Percentiles rank a stretch among this genome's conserved stretches.
Evolutionary conservation across 495 filamentous ascomycete genomes (phyloP).

Genomic region (Penicillium desertorum): DNA sequence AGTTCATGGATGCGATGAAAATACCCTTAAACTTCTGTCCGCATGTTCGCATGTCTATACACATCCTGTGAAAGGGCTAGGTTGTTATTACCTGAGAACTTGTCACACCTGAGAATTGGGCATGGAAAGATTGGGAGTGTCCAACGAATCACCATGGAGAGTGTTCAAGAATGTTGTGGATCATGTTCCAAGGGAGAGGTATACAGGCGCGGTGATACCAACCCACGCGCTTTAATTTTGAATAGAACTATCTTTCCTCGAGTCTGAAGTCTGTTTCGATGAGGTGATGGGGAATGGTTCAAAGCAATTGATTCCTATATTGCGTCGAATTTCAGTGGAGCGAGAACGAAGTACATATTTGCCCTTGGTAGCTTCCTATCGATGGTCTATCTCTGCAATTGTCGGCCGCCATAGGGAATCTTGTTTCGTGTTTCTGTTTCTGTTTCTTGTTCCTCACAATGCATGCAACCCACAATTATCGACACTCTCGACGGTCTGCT

Average conservation of each 20-base stretch:
- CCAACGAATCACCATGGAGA: background rate
- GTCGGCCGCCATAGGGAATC: too few relatives aligned
- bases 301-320: background rate
- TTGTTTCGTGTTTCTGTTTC: background rate
- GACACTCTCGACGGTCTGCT: conserved; percentile 38
- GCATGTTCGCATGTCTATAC: conserved; percentile 9
- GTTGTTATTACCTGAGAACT: background rate
- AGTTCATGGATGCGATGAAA: background rate
- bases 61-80: conserved; percentile 1
- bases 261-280: conserved; percentile 7
- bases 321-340: background rate
- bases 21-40: background rate
- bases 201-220: conserved; percentile 4
- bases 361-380: background rate
- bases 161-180: background rate
- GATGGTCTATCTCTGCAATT: background rate
- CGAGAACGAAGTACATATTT: conserved; percentile 5
- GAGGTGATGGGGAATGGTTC: background rate
- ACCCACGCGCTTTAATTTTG: conserved; percentile 9
- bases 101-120: background rate
- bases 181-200: background rate
- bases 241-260: conserved; percentile 3
- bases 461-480: conserved; percentile 24
- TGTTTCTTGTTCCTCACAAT: conserved; percentile 2
- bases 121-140: background rate